A percentile compares a stretch with the other conserved stretches of the same genome.
Evolutionary conservation across 2,329 filamentous ascomycete genomes (phyloP).

Genomic region (Paraphoma sp.): DNA sequence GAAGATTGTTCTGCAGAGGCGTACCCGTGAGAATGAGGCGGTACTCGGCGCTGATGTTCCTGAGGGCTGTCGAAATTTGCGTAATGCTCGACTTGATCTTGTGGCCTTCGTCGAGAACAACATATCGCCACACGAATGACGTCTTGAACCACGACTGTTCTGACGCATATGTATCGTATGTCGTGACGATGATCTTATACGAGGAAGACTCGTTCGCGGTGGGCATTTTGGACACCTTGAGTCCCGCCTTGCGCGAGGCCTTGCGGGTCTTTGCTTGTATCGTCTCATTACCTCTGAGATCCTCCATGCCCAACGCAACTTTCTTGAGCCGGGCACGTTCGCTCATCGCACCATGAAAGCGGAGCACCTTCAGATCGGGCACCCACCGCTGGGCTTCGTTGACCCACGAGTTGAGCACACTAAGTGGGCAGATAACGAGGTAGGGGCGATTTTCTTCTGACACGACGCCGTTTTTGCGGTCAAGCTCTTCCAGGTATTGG

Average conservation of each 20-base stretch:
- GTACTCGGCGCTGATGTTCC: slow-evolving; percentile 55
- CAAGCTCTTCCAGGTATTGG: slow-evolving; percentile 94
- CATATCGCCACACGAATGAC: slow-evolving; percentile 96
- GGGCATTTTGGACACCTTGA: slow-evolving; percentile 37
- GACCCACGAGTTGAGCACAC: slow-evolving; percentile 97
- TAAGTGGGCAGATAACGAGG: slow-evolving; percentile 93
- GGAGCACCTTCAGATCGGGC: slow-evolving; percentile 80
- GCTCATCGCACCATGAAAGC: slow-evolving; percentile 92
- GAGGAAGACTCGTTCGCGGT: slow-evolving; percentile 27
- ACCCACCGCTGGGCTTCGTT: slow-evolving; percentile 98
- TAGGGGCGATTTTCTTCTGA: slow-evolving; percentile 81
- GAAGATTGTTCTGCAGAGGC: slow-evolving; percentile 65
- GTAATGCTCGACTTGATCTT: slow-evolving; percentile 87
- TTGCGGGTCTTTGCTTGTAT: slow-evolving; percentile 86
- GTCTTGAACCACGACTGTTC: slow-evolving; percentile 92
- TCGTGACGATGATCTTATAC: slow-evolving; percentile 77
- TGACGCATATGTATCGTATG: slow-evolving; percentile 99
- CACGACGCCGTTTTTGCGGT: slow-evolving; percentile 58
- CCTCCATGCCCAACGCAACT: slow-evolving; percentile 54
- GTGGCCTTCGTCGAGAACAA: slow-evolving; percentile 99
- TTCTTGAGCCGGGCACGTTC: slow-evolving; percentile 76
- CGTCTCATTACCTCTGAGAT: slow-evolving; percentile 55
- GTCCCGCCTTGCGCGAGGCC: slow-evolving; percentile 80
- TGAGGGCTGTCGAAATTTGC: slow-evolving; percentile 52
- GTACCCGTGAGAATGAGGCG: slow-evolving; percentile 62